These are phyloP conservation scores for Sistotremastrum suecicum DNA, from an alignment of 768 basidiomycete species.

Conservation along the genomic window DNA sequence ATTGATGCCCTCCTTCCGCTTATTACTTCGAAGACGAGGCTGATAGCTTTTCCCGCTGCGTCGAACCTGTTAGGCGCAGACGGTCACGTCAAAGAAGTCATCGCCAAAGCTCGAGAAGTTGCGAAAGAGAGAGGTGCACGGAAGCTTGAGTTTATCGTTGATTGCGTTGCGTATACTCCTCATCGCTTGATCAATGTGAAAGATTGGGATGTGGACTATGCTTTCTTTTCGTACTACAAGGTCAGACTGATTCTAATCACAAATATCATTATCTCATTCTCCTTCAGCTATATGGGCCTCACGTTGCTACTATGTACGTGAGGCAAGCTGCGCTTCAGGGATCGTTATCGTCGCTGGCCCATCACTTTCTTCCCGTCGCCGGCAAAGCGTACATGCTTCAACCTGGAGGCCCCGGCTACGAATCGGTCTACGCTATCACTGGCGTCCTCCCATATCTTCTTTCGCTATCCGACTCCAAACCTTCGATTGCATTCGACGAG, in stretches of 20 bases:
- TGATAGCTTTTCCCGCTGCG: constrained; percentile 61
- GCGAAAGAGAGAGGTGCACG: constrained; percentile 37
- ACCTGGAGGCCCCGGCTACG: constrained; percentile 64
- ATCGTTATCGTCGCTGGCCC: constrained; percentile 44
- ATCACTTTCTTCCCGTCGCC: constrained; percentile 50
- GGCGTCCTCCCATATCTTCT: constrained; percentile 50
- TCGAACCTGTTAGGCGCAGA: constrained; percentile 65
- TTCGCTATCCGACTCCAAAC: constrained; percentile 28
- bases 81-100: constrained; percentile 43
- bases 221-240: constrained; percentile 65
- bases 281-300: constrained; percentile 57
- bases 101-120: constrained; percentile 33
- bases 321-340: constrained; percentile 30
- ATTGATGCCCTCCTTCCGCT: constrained; percentile 45
- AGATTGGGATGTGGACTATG: constrained; percentile 67
- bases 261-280: background rate
- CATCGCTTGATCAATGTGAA: constrained; percentile 58
- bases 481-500: constrained; percentile 11
- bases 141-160: constrained; percentile 55
- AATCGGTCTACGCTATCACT: constrained; percentile 46
- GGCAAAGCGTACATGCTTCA: constrained; percentile 46
- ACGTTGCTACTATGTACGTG: constrained; percentile 52
- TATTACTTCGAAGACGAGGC: constrained; percentile 48
- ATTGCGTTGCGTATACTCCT: constrained; percentile 71
- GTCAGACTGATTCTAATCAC: constrained; percentile 19